Base-by-base conservation (phyloP, 495 filamentous ascomycete genomes). In the Barbatosphaeria neglecta region DNA sequence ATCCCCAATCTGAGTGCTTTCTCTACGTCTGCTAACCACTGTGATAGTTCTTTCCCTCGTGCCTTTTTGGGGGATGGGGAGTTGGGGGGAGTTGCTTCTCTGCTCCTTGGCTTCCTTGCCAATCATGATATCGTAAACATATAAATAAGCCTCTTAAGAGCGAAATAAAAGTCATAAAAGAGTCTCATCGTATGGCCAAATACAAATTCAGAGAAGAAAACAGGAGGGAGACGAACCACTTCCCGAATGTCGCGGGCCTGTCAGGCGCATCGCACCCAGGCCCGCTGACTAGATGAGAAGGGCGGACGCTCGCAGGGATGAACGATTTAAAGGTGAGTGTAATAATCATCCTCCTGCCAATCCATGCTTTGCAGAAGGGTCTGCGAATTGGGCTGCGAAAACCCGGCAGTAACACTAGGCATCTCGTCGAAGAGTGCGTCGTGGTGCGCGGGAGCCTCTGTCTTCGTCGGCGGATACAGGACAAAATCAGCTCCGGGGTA, bases 321-420 rank as follows among this genome's bases (percentile, higher is more conserved):
- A n/a, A n/a, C n/a, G n/a, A n/a, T n/a, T n/a, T n/a, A n/a, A n/a
- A n/a, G n/a, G n/a, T n/a, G n/a, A n/a, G n/a, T n/a, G n/a, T n/a
- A n/a, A n/a, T 59, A 60, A 4, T 68, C 66, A 4, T 63, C 52
- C n/a, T 55, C 43, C 24, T 62, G 49, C 69, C 69, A 72, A 22
- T 72, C 69, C 16, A 65, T 52, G 43, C 59, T 57, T 42, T 53
- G 57, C 16, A 64, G 37, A 16, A 65, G 25, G 22, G 69, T 66
- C 46, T 72, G 67, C 24, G 62, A 63, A 5, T 62, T 63, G 22
- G 65, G 62, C 50, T 70, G 69, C 9, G 52, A 60, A 33, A 63
- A 68, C 45, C 58, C 64, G 22, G 54, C 59, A 40, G 55, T 53
- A 43, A 72, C 43, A 44, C 63, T 65, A 1, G 65, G 63, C 2